These are phyloP conservation scores for Diaporthe eres DNA, from an alignment of 2,329 filamentous ascomycete species.

Conservation along the genomic window DNA sequence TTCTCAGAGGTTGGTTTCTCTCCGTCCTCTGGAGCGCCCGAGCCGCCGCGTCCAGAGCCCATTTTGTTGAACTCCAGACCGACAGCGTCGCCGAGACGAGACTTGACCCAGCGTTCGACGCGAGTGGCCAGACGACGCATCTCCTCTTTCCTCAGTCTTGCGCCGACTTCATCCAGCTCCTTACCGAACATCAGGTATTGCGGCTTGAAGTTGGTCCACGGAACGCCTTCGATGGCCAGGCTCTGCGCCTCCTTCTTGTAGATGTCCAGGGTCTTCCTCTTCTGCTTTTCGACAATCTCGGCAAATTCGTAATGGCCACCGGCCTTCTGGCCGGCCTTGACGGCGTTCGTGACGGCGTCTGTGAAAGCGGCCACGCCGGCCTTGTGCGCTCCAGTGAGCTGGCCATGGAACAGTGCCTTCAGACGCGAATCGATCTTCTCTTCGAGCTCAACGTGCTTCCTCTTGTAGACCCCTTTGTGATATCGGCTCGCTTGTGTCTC, in stretches of 20 bases:
- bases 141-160: slow-evolving; percentile 89
- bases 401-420: slow-evolving; percentile 89
- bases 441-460: slow-evolving; percentile 88
- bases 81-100: slow-evolving; percentile 87
- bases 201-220: slow-evolving; percentile 90
- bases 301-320: slow-evolving; percentile 94
- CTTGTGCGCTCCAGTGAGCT: slow-evolving; percentile 91
- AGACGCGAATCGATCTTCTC: slow-evolving; percentile 89
- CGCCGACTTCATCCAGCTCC: slow-evolving; percentile 90
- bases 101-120: slow-evolving; percentile 94
- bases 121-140: slow-evolving; percentile 93
- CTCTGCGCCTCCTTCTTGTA: slow-evolving; percentile 84
- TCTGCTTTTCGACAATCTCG: slow-evolving; percentile 89
- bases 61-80: slow-evolving; percentile 97
- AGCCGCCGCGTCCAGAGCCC: slow-evolving; percentile 87
- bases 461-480: slow-evolving; percentile 93
- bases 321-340: slow-evolving; percentile 94
- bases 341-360: slow-evolving; percentile 86
- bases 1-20: slow-evolving; percentile 82
- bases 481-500: slow-evolving; percentile 93
- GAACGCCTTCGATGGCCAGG: slow-evolving; percentile 81
- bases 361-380: slow-evolving; percentile 86
- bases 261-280: slow-evolving; percentile 78
- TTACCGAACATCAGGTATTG: slow-evolving; percentile 87
- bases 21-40: slow-evolving; percentile 83